A percentile compares a stretch with the other conserved stretches of the same genome.
These are phyloP conservation scores for Fusarium ambrosium DNA, from an alignment of 2,329 filamentous ascomycete genomes.

Conservation along the genomic window DNA sequence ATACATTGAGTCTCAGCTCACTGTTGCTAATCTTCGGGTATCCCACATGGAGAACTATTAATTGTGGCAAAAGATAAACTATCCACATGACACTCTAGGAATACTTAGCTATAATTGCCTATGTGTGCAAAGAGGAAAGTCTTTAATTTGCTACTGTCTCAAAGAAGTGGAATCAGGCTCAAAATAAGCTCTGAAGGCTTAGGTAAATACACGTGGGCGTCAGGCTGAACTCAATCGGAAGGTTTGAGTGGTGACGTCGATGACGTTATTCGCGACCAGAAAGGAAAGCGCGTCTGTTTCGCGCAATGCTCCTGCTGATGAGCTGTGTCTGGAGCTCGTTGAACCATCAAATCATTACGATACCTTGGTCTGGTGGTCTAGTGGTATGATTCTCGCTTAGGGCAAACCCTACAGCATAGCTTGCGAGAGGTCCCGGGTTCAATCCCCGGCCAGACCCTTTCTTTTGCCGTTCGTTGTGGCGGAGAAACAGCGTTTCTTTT, in stretches of 20 bases:
- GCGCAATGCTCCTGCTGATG: neutral
- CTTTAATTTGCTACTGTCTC: neutral
- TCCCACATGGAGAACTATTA: neutral
- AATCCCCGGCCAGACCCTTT: conserved; percentile 60
- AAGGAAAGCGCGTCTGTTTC: neutral
- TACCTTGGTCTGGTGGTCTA: conserved; percentile 67
- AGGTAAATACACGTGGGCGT: neutral
- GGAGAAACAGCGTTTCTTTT: neutral
- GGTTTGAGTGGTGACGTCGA: neutral
- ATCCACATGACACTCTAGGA: too few relatives aligned
- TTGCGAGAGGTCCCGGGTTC: conserved; percentile 63
- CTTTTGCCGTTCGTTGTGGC: conserved; percentile 33
- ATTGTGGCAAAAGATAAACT: too few relatives aligned
- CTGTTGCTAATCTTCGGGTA: accelerated
- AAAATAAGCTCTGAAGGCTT: neutral
- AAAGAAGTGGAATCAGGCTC: neutral
- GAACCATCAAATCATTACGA: neutral
- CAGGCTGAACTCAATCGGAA: neutral
- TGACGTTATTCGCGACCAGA: neutral
- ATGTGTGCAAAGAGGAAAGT: neutral
- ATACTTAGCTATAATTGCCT: too few relatives aligned
- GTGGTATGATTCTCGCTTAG: conserved; percentile 81
- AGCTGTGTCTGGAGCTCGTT: neutral
- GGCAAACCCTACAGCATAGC: conserved; percentile 57
- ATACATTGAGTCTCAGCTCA: neutral